Conservation (phyloP, 139 green algal species). For the Chlamydomonas sp. region DNA sequence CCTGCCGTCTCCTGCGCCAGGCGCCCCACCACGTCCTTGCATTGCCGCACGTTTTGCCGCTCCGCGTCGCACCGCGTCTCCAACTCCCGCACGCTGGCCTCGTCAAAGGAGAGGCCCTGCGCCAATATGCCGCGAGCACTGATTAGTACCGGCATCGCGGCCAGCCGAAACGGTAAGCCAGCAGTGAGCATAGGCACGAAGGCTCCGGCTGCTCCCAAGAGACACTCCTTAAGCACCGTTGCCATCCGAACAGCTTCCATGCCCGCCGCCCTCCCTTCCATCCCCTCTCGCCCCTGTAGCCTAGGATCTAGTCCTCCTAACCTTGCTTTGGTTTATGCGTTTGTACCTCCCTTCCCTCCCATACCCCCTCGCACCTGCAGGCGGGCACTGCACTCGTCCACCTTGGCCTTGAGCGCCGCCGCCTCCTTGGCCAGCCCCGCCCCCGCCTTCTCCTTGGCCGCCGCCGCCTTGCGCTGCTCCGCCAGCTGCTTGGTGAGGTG, state of each 20-base stretch:
- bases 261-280: too few species aligned
- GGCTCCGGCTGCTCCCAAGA: too few species aligned
- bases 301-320: too few species aligned
- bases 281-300: too few species aligned
- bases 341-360: too few species aligned
- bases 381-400: constrained; percentile 47
- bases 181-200: too few species aligned
- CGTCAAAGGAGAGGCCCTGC: constrained; percentile 61
- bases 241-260: too few species aligned
- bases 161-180: too few species aligned
- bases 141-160: too few species aligned
- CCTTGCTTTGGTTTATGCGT: too few species aligned
- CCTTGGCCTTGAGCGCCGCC: constrained; percentile 55
- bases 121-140: neutral
- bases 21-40: constrained; percentile 65
- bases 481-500: constrained; percentile 87
- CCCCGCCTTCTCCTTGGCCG: constrained; percentile 83
- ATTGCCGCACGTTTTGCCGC: constrained; percentile 41
- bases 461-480: constrained; percentile 73
- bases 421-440: constrained; percentile 69
- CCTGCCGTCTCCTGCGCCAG: constrained; percentile 65
- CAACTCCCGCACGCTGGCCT: constrained; percentile 50
- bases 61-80: constrained; percentile 57
- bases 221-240: too few species aligned
- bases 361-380: constrained; percentile 48